A percentile compares a stretch with the other conserved stretches of the same genome.
phyloP scores from a whole-genome alignment of 371 early-diverging fungal species.

The Rhizopus sp. region DNA sequence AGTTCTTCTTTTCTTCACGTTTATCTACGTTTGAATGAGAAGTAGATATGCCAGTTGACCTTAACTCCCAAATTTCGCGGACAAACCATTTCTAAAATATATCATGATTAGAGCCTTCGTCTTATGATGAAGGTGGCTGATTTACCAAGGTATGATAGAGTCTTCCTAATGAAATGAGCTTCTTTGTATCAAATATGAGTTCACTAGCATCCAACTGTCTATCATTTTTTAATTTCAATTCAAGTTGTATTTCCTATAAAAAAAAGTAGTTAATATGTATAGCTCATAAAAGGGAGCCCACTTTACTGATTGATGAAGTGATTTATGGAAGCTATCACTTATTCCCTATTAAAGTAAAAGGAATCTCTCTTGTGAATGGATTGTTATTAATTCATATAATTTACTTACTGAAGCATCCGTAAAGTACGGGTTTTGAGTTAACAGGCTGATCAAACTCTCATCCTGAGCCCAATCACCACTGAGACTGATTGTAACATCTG shows the following conservation, averaged over 20 bases:
- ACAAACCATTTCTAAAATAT: constrained; percentile 69
- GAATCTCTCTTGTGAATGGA: no score
- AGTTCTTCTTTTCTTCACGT: constrained; percentile 12
- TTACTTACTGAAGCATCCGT: constrained; percentile 44
- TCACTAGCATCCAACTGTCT: constrained; percentile 77
- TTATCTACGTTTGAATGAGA: constrained; percentile 18
- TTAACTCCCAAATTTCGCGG: constrained; percentile 66
- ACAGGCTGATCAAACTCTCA: constrained; percentile 64
- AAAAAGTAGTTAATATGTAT: not conserved
- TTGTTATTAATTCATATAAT: no score
- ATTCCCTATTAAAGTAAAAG: constrained; percentile 22
- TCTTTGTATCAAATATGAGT: constrained; percentile 82
- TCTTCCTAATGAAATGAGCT: constrained; percentile 71
- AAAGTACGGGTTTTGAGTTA: constrained; percentile 66
- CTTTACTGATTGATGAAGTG: constrained; percentile 48
- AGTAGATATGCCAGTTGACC: constrained; percentile 29
- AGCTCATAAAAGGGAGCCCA: not conserved
- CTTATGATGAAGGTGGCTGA: constrained; percentile 3
- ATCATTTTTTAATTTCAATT: constrained; percentile 80
- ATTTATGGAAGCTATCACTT: constrained; percentile 37
- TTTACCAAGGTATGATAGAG: constrained; percentile 79
- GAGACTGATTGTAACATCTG: constrained; percentile 43
- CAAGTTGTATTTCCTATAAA: constrained; percentile 74
- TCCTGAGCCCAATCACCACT: constrained; percentile 87
- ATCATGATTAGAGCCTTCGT: not conserved